phyloP scores from a whole-genome alignment of 78 protist genomes.

The Bodo saltans region DNA sequence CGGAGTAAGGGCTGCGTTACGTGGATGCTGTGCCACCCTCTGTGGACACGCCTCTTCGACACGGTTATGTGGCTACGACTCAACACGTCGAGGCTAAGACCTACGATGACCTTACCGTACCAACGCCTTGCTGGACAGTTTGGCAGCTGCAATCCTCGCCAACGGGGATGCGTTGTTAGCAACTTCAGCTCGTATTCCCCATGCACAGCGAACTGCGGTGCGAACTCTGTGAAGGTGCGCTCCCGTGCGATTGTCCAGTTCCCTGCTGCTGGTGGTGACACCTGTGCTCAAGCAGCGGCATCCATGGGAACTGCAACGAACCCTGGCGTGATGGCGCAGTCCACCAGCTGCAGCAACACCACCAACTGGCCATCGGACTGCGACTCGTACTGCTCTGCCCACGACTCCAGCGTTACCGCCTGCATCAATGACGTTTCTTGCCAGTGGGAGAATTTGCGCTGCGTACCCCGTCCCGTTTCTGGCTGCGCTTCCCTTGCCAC shows the following conservation, averaged over 20 bases:
- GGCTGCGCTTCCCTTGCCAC: neutral
- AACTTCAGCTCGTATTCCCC: neutral
- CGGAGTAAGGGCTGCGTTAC: no score
- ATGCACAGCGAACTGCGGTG: neutral
- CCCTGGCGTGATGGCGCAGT: neutral
- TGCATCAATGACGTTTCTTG: constrained; percentile 10
- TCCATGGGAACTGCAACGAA: no score
- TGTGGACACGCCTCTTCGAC: no score
- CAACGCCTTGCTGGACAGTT: no score
- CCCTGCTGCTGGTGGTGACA: neutral
- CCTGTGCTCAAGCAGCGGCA: neutral
- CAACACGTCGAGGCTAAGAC: no score
- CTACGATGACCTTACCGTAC: no score
- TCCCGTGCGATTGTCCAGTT: neutral
- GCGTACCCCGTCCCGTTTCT: neutral
- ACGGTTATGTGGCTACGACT: no score
- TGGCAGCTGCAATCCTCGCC: no score
- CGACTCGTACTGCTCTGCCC: neutral
- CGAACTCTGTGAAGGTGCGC: neutral
- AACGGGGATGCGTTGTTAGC: no score
- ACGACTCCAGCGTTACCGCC: neutral
- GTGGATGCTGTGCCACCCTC: no score
- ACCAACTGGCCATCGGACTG: no score
- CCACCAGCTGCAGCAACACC: neutral
- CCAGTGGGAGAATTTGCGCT: neutral